phyloP scores from a whole-genome alignment of 768 basidiomycete species.

The Agrocybe pediades region DNA sequence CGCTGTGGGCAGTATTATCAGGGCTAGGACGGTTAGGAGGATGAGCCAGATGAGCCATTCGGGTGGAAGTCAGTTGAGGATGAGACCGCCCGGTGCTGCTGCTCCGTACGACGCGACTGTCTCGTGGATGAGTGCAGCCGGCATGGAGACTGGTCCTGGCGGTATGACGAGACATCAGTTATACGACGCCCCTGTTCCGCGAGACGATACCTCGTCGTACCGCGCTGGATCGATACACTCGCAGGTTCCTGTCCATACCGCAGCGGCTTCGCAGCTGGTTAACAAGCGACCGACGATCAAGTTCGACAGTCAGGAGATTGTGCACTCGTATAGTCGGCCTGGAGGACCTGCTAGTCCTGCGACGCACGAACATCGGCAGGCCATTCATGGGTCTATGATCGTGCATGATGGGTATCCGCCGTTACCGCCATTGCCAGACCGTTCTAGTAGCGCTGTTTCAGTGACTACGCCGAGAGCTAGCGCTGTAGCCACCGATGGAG shows the following conservation, averaged over 20 bases:
- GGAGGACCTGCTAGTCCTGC: slow-evolving; percentile 48
- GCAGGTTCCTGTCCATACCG: not conserved
- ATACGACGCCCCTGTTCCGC: slow-evolving; percentile 85
- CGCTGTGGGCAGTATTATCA: slow-evolving; percentile 87
- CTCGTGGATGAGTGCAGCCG: slow-evolving; percentile 25
- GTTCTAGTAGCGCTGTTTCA: not conserved
- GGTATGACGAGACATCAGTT: slow-evolving; percentile 80
- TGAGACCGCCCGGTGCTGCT: slow-evolving; percentile 37
- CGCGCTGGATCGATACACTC: slow-evolving; percentile 37
- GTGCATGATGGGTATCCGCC: slow-evolving; percentile 32
- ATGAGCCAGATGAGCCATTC: slow-evolving; percentile 48
- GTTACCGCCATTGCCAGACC: slow-evolving; percentile 25
- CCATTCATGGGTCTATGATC: slow-evolving; percentile 32
- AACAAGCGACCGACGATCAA: slow-evolving; percentile 67
- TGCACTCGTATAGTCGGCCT: slow-evolving; percentile 71
- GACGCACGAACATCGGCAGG: slow-evolving; percentile 50
- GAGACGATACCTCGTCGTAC: slow-evolving; percentile 41
- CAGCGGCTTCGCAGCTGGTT: slow-evolving; percentile 19
- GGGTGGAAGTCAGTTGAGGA: slow-evolving; percentile 22
- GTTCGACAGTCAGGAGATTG: slow-evolving; percentile 71
- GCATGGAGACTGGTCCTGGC: slow-evolving; percentile 24
- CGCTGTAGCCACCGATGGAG: not conserved
- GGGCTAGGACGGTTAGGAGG: slow-evolving; percentile 57
- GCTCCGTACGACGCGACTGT: slow-evolving; percentile 31
- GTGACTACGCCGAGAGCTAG: slow-evolving; percentile 4